Evolutionary conservation across 2,329 filamentous ascomycete genomes (phyloP), one percentile per base, ranked within the genome.

Genomic region (Colletotrichum costaricense): DNA sequence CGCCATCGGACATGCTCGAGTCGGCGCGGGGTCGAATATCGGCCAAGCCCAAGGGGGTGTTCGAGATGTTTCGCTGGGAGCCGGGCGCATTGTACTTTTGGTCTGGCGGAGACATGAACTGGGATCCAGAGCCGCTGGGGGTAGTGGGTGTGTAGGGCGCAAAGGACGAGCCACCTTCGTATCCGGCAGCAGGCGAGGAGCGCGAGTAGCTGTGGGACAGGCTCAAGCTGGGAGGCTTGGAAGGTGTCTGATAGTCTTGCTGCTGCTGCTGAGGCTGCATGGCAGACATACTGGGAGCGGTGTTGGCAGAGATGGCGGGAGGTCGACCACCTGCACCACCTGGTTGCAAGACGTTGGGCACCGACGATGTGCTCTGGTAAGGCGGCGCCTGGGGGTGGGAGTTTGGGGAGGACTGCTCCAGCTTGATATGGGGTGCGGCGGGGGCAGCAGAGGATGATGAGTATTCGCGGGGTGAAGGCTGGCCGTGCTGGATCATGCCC

Each of bases 11-110:
- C 79, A 97, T 89, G 80, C 90, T 92, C 63, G 94, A 95, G 80
- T 98, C 94, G 76, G 94, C 93, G 70, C 95, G 91, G 12, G 95
- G 95, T 72, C 96, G 90, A 81, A 98, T 98, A 82, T 98, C 96
- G 74, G 95, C 94, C 56, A 98, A 89, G 19, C 95, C 97, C 38
- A 98, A 88, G 3, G 96, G 96, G 9, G 95, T 97, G 81, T 97
- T 96, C 76, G 94, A 94, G 66, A 92, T 84, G 73, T 87, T 89
- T 75, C 90, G 90, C 88, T 85, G 92, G 81, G 83, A 91, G 62
- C 86, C 88, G 9, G 89, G 86, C 55, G 87, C 84, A 76, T 82
- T 85, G 81, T 91, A 92, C 77, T 90, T 91, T 88, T 80, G 79
- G 22, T 75, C 74, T 12, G 62, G 56, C 11, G 73, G 74, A 33